These are phyloP conservation scores for Globisporangium spiculum DNA, from an alignment of 352 stramenopile genomes.

Conservation along the genomic window DNA sequence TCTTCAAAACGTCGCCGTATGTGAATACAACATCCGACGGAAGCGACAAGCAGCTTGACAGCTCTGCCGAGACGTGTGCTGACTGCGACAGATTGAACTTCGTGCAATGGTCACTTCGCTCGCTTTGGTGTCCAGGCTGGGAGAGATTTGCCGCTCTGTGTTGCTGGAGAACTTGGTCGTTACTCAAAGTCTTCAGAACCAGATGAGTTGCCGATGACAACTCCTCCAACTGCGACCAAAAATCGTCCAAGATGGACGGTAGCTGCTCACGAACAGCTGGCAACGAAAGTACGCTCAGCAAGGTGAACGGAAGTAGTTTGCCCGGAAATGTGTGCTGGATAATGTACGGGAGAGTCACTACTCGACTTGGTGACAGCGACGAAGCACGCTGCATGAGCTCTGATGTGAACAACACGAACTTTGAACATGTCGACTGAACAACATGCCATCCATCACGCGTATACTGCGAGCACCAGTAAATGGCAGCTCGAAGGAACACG, in stretches of 20 bases:
- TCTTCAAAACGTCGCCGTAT: constrained; percentile 34
- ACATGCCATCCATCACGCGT: constrained; percentile 52
- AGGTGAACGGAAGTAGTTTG: constrained; percentile 71
- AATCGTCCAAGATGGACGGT: constrained; percentile 30
- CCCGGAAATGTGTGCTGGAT: constrained; percentile 62
- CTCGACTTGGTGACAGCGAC: constrained; percentile 20
- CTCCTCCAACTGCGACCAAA: constrained; percentile 48
- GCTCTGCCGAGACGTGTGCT: constrained; percentile 32
- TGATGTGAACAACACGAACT: constrained; percentile 51
- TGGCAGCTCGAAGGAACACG: constrained; percentile 57
- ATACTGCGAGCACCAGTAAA: constrained; percentile 74
- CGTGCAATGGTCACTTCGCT: not conserved
- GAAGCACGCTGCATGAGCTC: constrained; percentile 30
- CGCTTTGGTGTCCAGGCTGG: not conserved
- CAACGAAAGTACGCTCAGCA: constrained; percentile 67
- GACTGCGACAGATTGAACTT: constrained; percentile 9
- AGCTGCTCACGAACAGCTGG: constrained; percentile 49
- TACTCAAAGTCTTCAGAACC: constrained; percentile 5
- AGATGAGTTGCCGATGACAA: constrained; percentile 26
- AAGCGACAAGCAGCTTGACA: constrained; percentile 27
- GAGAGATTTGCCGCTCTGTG: not conserved
- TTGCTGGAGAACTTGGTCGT: not conserved
- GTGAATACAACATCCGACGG: constrained; percentile 19
- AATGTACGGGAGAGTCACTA: constrained; percentile 24
- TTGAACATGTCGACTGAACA: constrained; percentile 45